Percentiles rank a stretch among this genome's conserved stretches.
These are phyloP conservation scores for Orbilia javanica DNA, from an alignment of 2,329 filamentous ascomycete species.

Conservation along the genomic window DNA sequence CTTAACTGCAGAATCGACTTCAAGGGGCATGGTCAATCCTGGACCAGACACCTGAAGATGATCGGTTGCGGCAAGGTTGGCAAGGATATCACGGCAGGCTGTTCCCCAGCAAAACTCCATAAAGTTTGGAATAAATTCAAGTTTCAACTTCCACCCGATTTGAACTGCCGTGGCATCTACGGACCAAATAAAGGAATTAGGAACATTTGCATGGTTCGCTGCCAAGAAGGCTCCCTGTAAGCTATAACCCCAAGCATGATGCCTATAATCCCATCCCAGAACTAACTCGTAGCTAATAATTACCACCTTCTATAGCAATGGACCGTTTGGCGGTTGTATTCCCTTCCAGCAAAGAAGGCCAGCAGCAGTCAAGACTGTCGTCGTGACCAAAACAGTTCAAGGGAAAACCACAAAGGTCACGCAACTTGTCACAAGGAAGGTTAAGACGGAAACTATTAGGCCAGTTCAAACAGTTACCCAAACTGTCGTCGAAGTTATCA, in stretches of 20 bases:
- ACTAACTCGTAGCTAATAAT: neutral
- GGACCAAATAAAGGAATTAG: neutral
- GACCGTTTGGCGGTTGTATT: neutral
- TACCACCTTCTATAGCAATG: neutral
- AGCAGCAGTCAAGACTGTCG: neutral
- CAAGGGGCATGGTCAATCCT: neutral
- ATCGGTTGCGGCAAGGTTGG: neutral
- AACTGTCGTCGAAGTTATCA: neutral
- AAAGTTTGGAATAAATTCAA: neutral
- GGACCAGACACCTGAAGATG: neutral
- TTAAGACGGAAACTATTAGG: neutral
- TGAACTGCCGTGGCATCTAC: neutral
- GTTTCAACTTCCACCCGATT: neutral
- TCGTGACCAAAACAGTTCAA: neutral
- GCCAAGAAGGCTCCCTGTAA: neutral
- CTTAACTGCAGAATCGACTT: neutral
- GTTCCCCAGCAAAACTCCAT: neutral
- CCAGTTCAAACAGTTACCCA: neutral
- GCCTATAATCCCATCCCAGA: neutral
- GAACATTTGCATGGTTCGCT: neutral
- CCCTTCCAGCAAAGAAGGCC: neutral
- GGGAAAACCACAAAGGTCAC: neutral
- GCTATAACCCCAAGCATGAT: neutral
- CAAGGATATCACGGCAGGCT: neutral
- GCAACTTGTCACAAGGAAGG: neutral